phyloP scores from a whole-genome alignment of 2,329 filamentous ascomycete species.

The Aspergillus texensis region DNA sequence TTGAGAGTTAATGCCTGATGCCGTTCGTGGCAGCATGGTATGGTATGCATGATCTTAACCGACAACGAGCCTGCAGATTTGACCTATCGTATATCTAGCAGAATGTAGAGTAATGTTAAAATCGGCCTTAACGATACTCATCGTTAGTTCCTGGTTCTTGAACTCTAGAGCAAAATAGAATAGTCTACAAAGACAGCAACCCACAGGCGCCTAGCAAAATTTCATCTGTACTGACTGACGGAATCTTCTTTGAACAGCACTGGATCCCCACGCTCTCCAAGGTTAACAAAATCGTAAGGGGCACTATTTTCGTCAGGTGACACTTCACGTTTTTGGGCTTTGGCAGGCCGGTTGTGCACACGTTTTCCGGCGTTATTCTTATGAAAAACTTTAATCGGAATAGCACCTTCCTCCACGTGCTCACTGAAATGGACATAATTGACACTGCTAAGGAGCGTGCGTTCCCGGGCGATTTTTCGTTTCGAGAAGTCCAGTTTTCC shows the following conservation, averaged over 20 bases:
- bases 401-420: conserved; percentile 58
- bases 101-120: neutral
- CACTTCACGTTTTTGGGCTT: conserved; percentile 53
- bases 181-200: neutral
- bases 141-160: neutral
- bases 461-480: conserved; percentile 76
- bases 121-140: neutral
- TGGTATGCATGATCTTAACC: neutral
- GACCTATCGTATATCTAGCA: neutral
- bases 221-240: conserved; percentile 39
- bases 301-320: conserved; percentile 69
- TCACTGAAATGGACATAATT: conserved; percentile 71
- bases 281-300: conserved; percentile 75
- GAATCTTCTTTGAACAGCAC: conserved; percentile 70
- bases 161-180: neutral
- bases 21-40: neutral
- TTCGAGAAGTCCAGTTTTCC: conserved; percentile 79
- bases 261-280: conserved; percentile 86
- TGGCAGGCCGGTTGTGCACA: conserved; percentile 45
- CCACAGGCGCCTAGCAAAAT: neutral
- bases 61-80: neutral
- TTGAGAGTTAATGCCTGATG: neutral
- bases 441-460: conserved; percentile 80
- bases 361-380: conserved; percentile 64
- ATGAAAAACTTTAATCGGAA: conserved; percentile 71